Conservation (phyloP, 306 rosid genomes). For the Astragalus membranaceus region DNA sequence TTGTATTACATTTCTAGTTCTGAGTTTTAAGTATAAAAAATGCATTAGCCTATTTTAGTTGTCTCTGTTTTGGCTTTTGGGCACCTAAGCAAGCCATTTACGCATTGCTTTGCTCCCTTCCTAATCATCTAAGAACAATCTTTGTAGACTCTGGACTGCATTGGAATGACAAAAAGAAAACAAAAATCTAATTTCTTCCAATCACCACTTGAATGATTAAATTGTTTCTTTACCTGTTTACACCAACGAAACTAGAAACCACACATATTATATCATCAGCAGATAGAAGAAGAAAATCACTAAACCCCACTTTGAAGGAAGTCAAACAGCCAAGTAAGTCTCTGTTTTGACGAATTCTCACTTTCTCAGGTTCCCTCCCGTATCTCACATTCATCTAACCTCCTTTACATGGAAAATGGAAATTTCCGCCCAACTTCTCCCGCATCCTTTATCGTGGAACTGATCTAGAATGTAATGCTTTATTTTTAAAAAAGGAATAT, state of each 20-base stretch:
- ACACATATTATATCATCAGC: background rate
- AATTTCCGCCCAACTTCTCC: background rate
- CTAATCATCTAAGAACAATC: background rate
- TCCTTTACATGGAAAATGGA: slow-evolving; percentile 1
- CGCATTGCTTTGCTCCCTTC: no score
- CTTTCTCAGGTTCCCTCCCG: background rate
- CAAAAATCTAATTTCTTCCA: background rate
- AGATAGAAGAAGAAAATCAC: background rate
- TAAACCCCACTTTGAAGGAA: background rate
- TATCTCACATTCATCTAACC: background rate
- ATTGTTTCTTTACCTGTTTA: background rate
- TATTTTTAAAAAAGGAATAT: no score
- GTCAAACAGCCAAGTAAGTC: background rate
- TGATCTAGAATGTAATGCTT: background rate
- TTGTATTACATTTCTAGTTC: no score
- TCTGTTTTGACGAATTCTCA: slow-evolving; percentile 23
- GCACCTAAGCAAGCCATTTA: no score
- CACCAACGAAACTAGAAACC: background rate
- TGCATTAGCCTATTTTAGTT: no score
- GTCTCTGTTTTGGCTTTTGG: no score
- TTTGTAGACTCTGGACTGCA: background rate
- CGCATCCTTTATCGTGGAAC: background rate
- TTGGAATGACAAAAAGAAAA: background rate
- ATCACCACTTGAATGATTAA: background rate
- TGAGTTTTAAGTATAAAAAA: no score